These are phyloP conservation scores for Suillus occidentalis DNA, from an alignment of 768 basidiomycete genomes.

Conservation along the genomic window DNA sequence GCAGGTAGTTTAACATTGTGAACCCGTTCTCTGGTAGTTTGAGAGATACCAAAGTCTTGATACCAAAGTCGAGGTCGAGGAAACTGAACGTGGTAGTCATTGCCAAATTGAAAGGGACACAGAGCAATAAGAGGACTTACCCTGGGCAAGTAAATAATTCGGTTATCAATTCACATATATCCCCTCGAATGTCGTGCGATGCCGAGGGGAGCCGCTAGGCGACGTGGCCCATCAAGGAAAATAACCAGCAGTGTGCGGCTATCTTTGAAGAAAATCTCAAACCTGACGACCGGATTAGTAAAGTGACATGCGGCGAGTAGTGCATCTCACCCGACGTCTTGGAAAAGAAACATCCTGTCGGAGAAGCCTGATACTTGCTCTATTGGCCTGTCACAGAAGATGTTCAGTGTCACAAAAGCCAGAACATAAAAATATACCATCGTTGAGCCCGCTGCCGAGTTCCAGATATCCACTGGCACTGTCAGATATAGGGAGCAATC, in stretches of 20 bases:
- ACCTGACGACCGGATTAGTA: conserved; percentile 37
- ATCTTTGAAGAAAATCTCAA: conserved; percentile 93
- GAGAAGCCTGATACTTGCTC: conserved; percentile 76
- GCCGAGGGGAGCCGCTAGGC: conserved; percentile 73
- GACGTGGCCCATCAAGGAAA: conserved; percentile 67
- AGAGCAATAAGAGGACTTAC: conserved; percentile 38
- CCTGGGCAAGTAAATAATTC: conserved; percentile 87
- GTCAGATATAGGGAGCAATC: conserved; percentile 81
- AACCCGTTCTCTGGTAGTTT: conserved; percentile 74
- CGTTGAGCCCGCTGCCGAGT: conserved; percentile 78
- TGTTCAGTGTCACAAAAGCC: not conserved
- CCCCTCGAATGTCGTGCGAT: conserved; percentile 81
- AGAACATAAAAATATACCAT: conserved; percentile 49
- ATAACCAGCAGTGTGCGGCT: conserved; percentile 85
- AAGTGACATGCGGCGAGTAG: not conserved
- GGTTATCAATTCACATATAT: conserved; percentile 91
- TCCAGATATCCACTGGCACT: conserved; percentile 78
- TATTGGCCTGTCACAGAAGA: conserved; percentile 56
- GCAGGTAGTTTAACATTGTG: conserved; percentile 87
- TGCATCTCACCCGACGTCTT: conserved; percentile 79
- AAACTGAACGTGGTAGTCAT: conserved; percentile 51
- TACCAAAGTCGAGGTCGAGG: too few species aligned
- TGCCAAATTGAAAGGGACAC: not conserved
- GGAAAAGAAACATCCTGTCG: conserved; percentile 84
- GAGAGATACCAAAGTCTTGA: conserved; percentile 77